Evolutionary conservation across 805 yeast species (phyloP).

Genomic region (Wickerhamiella cacticola): DNA sequence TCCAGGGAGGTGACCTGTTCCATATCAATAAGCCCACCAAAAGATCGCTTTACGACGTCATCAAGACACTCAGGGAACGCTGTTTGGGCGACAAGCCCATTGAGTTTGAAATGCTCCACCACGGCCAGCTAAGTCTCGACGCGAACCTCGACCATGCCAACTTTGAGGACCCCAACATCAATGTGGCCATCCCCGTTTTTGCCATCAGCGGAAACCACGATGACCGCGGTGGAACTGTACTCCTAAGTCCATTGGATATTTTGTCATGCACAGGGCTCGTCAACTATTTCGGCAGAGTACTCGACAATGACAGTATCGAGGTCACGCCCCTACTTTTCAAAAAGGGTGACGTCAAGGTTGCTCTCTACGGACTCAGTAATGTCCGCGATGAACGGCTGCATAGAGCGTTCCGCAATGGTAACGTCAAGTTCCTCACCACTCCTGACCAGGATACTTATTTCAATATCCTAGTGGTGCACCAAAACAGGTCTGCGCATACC

Average conservation of each 20-base stretch:
- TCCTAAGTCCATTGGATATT: slow-evolving; percentile 77
- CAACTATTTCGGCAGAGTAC: slow-evolving; percentile 80
- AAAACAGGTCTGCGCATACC: slow-evolving; percentile 70
- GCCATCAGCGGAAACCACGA: slow-evolving; percentile 95
- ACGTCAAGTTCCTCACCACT: slow-evolving; percentile 70
- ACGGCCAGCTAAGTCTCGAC: slow-evolving; percentile 49
- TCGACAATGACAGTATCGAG: slow-evolving; percentile 60
- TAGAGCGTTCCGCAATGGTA: slow-evolving; percentile 67
- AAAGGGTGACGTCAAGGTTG: slow-evolving; percentile 71
- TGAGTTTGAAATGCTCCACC: slow-evolving; percentile 70
- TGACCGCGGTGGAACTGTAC: slow-evolving; percentile 71
- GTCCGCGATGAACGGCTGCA: slow-evolving; percentile 81
- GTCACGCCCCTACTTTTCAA: slow-evolving; percentile 67
- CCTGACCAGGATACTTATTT: slow-evolving; percentile 58
- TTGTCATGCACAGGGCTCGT: slow-evolving; percentile 68
- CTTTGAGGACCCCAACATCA: slow-evolving; percentile 82
- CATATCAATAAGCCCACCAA: slow-evolving; percentile 83
- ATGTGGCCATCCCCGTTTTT: slow-evolving; percentile 80
- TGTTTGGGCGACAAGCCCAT: slow-evolving; percentile 85
- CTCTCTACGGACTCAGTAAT: slow-evolving; percentile 79
- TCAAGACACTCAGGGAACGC: slow-evolving; percentile 51
- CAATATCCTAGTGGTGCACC: slow-evolving; percentile 77
- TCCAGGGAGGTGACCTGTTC: slow-evolving; percentile 89
- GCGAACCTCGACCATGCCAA: slow-evolving; percentile 54
- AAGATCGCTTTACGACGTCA: slow-evolving; percentile 73